These are phyloP conservation scores for Sporobolomyces phaffii DNA, from an alignment of 768 basidiomycete genomes.

Conservation along the genomic window DNA sequence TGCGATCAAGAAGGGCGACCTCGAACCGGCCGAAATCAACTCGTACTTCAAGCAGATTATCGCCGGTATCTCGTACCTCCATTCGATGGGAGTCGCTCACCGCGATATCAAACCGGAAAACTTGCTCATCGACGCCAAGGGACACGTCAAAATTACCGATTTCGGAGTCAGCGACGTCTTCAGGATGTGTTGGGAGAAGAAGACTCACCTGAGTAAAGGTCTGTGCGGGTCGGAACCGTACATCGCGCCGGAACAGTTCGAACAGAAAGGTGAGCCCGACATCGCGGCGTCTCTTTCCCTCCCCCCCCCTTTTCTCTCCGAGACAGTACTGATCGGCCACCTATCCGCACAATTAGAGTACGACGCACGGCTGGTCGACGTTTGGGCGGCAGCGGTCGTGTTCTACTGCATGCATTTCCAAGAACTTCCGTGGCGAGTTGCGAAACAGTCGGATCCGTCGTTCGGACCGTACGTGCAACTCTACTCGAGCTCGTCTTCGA, in stretches of 20 bases:
- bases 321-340: too few relatives aligned
- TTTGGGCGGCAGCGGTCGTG: conserved; percentile 94
- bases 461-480: conserved; percentile 66
- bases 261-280: conserved; percentile 95
- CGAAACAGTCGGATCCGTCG: conserved; percentile 71
- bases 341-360: conserved; percentile 84
- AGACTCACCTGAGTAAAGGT: conserved; percentile 93
- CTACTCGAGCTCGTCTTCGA: conserved; percentile 41
- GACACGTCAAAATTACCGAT: conserved; percentile 89
- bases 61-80: conserved; percentile 78
- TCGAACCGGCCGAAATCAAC: conserved; percentile 87
- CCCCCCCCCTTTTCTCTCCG: too few relatives aligned
- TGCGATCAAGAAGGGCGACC: conserved; percentile 93
- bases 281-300: too few relatives aligned
- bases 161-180: conserved; percentile 99
- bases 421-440: conserved; percentile 95
- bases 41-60: conserved; percentile 97
- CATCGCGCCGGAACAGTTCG: conserved; percentile 95
- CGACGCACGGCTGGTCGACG: conserved; percentile 91
- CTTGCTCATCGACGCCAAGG: conserved; percentile 82
- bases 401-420: conserved; percentile 97
- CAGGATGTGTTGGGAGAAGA: conserved; percentile 93
- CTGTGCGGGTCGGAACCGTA: conserved; percentile 97
- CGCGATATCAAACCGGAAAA: conserved; percentile 98
- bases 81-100: conserved; percentile 94